Evolutionary conservation across 768 basidiomycete species (phyloP).

Genomic region (Solioccasus polychromus): DNA sequence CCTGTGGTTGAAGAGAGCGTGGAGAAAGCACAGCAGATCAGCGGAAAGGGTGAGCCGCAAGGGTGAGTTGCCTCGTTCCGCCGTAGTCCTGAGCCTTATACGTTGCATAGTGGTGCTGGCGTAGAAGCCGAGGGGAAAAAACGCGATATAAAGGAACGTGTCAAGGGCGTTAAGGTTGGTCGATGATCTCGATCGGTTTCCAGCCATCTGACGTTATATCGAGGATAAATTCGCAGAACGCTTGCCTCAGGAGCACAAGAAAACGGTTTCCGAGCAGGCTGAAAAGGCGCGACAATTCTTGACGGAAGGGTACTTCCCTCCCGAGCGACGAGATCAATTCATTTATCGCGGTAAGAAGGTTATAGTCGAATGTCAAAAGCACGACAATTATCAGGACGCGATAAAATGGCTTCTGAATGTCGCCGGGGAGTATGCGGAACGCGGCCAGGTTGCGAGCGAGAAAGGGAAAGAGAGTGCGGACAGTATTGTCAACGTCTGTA

Average conservation of each 20-base stretch:
- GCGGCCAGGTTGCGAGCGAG: conserved; percentile 42
- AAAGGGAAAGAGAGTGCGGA: conserved; percentile 30
- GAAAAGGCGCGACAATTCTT: conserved; percentile 67
- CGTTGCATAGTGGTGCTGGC: conserved; percentile 21
- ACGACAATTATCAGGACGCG: conserved; percentile 83
- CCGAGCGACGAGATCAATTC: conserved; percentile 88
- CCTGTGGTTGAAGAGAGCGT: conserved; percentile 10
- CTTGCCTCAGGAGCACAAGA: conserved; percentile 69
- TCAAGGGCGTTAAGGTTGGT: conserved; percentile 31
- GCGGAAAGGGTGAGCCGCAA: conserved; percentile 3
- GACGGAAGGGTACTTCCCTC: conserved; percentile 82
- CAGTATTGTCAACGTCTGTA: conserved; percentile 13
- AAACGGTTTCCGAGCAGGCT: conserved; percentile 47
- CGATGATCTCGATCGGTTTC: not conserved
- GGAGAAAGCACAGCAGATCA: conserved; percentile 10
- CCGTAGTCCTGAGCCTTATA: not conserved
- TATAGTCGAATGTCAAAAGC: conserved; percentile 89
- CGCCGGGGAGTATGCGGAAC: conserved; percentile 58
- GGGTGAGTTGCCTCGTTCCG: conserved; percentile 11
- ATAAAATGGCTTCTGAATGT: conserved; percentile 69
- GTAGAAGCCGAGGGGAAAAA: conserved; percentile 37
- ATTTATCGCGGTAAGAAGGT: conserved; percentile 94
- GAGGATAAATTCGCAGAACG: conserved; percentile 49
- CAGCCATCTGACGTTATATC: conserved; percentile 1
- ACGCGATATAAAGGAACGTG: conserved; percentile 29